Evolutionary conservation across 2,329 filamentous ascomycete species (phyloP).

Genomic region (Colletotrichum sansevieriae): DNA sequence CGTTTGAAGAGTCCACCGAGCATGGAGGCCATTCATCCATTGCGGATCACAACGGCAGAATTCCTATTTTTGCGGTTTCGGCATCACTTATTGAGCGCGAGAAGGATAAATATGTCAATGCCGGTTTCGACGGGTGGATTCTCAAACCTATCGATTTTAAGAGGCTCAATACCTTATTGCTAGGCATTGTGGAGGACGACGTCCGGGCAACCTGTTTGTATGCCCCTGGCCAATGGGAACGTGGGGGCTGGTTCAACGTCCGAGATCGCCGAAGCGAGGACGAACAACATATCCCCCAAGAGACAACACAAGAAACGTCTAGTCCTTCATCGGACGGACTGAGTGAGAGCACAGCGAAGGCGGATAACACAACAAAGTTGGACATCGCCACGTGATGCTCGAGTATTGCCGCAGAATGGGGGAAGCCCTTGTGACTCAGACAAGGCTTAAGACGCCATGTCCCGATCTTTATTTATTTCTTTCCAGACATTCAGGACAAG

Average conservation of each 20-base stretch:
- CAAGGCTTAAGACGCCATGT: neutral
- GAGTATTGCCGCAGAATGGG: too few relatives aligned
- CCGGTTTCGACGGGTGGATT: conserved; percentile 92
- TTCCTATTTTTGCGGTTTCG: conserved; percentile 89
- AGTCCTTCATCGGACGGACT: neutral
- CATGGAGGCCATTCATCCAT: conserved; percentile 68
- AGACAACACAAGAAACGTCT: neutral
- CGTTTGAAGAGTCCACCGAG: conserved; percentile 70
- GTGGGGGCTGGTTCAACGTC: conserved; percentile 82
- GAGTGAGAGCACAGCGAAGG: neutral
- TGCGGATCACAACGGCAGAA: conserved; percentile 71
- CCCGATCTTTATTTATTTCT: neutral
- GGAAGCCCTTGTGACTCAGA: too few relatives aligned
- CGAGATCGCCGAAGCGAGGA: conserved; percentile 34
- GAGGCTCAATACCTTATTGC: conserved; percentile 76
- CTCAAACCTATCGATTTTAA: conserved; percentile 89
- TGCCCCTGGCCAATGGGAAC: conserved; percentile 80
- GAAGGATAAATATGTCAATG: conserved; percentile 76
- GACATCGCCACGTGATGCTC: too few relatives aligned
- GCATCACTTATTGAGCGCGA: conserved; percentile 83
- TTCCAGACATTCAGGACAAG: neutral
- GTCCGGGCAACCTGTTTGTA: conserved; percentile 76
- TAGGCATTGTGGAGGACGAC: conserved; percentile 74
- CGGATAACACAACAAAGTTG: neutral
- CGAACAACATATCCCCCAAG: neutral